phyloP scores from a whole-genome alignment of 805 yeast genomes.

The Saturnispora kantuleensis region DNA sequence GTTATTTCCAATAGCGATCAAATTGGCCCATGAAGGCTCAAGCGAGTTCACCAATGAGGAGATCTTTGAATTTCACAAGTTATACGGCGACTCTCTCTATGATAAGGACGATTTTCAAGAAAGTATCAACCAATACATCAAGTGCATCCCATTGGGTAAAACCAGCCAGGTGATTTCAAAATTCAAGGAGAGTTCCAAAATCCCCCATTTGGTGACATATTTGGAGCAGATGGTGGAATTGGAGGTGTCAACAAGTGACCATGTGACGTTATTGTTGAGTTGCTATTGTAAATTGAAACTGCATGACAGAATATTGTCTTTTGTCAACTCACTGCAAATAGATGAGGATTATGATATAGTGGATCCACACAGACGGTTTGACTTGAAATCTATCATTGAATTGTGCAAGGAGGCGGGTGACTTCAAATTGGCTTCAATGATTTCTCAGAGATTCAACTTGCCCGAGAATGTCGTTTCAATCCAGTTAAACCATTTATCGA shows the following conservation, averaged over 20 bases:
- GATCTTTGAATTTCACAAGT: conserved; percentile 36
- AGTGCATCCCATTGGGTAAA: conserved; percentile 35
- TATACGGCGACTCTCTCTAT: conserved; percentile 67
- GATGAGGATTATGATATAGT: conserved; percentile 29
- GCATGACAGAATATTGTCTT: conserved; percentile 44
- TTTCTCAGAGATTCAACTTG: conserved; percentile 64
- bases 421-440: conserved; percentile 51
- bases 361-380: conserved; percentile 38
- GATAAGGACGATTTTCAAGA: conserved; percentile 53
- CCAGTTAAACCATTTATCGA: conserved; percentile 53
- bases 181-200: conserved; percentile 69
- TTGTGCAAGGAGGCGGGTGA: conserved; percentile 68
- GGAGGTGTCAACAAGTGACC: conserved; percentile 60
- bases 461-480: conserved; percentile 71
- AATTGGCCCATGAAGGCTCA: conserved; percentile 38
- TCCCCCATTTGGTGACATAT: conserved; percentile 51
- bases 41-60: conserved; percentile 20
- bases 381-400: conserved; percentile 55
- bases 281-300: conserved; percentile 70
- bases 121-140: conserved; percentile 69
- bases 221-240: conserved; percentile 49
- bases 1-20: conserved; percentile 61
- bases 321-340: conserved; percentile 35
- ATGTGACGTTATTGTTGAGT: conserved; percentile 68
- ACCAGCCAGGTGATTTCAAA: conserved; percentile 72